Base-by-base conservation (phyloP, 1,284 basidiomycete genomes). In the Mycena citricolor region DNA sequence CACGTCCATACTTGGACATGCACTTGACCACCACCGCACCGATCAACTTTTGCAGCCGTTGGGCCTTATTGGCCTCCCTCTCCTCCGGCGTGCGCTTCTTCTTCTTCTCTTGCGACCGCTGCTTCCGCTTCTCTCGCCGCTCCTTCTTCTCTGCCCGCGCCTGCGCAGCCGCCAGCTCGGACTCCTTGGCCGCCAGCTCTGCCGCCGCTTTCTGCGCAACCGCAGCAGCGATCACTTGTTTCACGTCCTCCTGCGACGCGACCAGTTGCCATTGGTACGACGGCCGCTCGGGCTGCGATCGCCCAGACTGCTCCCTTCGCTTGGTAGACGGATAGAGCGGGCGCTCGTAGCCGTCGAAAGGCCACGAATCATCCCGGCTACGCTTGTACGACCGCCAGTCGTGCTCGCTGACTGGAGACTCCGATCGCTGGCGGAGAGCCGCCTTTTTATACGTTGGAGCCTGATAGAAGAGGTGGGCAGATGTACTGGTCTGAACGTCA, bases 21-120 rank as follows among this genome's bases (percentile, higher is more conserved):
- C 76, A 82, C 61, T 83, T 86, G 29, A 99, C 95, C 22, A 98
- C 94, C 2, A 97, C 77, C 12, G 84, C 83, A 17, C 93, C 89
- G 7, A 99, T 81, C 17, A 97, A 74, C 63, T 91, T 92, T 54
- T 83, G 65, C 51, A 97, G 64, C 54, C 79, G 70, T 73, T 90
- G 94, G 67, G 94, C 90, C 70, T 90, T 93, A 45, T 74, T 71
- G 8, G 71, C 74, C 57, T 85, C 79, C 62, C 73, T 79, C 56
- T 81, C 77, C 56, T 83, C 77, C 44, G 69, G 64, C 34, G 73
- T 63, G 54, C 65, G 64, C 34, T 48, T 54, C 54, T 71, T 73
- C 58, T 71, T 76, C 25, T 58, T 57, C 56, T 74, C 75, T 49
- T 67, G 68, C 42, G 63, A 63, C 22, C 62, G 54, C 34, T 59